Conservation (phyloP, 1,139 yeast genomes). For the Suhomyces atakaporum region DNA sequence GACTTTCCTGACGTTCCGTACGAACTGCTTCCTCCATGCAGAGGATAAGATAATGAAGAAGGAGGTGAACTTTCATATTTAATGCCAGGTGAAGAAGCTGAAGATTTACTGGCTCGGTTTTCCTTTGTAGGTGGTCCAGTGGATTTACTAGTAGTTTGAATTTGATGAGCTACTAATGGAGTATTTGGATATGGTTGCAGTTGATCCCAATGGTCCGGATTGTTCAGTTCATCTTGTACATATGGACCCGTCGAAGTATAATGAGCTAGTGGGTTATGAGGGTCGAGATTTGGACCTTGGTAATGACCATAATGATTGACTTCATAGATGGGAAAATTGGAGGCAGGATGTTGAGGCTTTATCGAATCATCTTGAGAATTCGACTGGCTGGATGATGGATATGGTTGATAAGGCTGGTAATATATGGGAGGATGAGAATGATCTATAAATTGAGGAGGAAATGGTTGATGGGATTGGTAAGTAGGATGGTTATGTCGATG, state of each 20-base stretch:
- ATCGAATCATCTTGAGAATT: conserved; percentile 1
- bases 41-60: conserved; percentile 4
- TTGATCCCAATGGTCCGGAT: conserved; percentile 5
- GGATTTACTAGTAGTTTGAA: background rate
- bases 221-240: conserved; percentile 5
- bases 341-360: conserved; percentile 2
- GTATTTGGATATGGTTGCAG: background rate
- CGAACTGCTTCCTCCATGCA: conserved; percentile 1
- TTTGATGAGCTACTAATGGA: conserved; percentile 1
- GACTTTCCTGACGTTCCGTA: conserved; percentile 3
- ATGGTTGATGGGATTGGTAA: conserved; percentile 7
- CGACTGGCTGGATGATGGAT: no score
- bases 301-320: conserved; percentile 1
- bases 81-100: conserved; percentile 5
- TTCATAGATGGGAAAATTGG: conserved; percentile 3
- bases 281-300: conserved; percentile 3
- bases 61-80: conserved; percentile 9
- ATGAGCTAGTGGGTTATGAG: conserved; percentile 5
- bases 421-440: conserved; percentile 5
- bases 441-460: conserved; percentile 7
- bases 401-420: conserved; percentile 1
- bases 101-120: conserved; percentile 1
- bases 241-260: conserved; percentile 4
- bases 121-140: conserved; percentile 2
- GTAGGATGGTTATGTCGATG: background rate